Conservation (phyloP, 495 filamentous ascomycete genomes). For the Daldinia caldariorum region DNA sequence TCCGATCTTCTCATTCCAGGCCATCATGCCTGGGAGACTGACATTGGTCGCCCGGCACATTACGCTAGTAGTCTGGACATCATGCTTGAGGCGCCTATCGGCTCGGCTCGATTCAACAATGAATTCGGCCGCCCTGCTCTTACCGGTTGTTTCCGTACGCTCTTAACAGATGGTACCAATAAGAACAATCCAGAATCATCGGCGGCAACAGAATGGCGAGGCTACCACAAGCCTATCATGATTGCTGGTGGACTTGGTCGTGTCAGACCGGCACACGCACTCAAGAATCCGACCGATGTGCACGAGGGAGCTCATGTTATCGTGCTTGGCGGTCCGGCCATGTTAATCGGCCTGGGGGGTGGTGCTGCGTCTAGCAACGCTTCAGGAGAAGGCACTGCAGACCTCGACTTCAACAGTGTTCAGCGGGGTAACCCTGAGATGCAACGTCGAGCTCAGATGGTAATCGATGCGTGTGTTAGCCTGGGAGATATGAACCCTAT, state of each 20-base stretch:
- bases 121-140: slow-evolving; percentile 96
- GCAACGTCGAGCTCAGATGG: slow-evolving; percentile 86
- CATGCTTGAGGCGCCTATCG: slow-evolving; percentile 96
- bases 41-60: slow-evolving; percentile 89
- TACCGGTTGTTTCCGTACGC: slow-evolving; percentile 87
- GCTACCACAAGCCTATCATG: slow-evolving; percentile 99
- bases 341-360: slow-evolving; percentile 96
- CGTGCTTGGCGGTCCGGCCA: slow-evolving; percentile 93
- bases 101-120: slow-evolving; percentile 95
- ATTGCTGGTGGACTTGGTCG: slow-evolving; percentile 95
- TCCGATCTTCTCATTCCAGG: slow-evolving; percentile 91
- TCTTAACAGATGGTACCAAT: slow-evolving; percentile 72
- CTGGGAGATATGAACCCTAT: slow-evolving; percentile 88
- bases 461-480: slow-evolving; percentile 91
- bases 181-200: slow-evolving; percentile 57
- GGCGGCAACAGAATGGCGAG: slow-evolving; percentile 74
- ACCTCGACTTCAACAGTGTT: slow-evolving; percentile 95
- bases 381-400: slow-evolving; percentile 86
- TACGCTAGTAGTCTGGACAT: slow-evolving; percentile 94
- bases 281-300: slow-evolving; percentile 81
- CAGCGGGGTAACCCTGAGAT: slow-evolving; percentile 96
- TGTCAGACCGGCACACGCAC: slow-evolving; percentile 91
- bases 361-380: slow-evolving; percentile 92
- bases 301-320: slow-evolving; percentile 85
- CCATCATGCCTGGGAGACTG: slow-evolving; percentile 83